These are phyloP conservation scores for Pharus latifolius DNA, from an alignment of 176 grass and related monocot genomes.

Conservation along the genomic window DNA sequence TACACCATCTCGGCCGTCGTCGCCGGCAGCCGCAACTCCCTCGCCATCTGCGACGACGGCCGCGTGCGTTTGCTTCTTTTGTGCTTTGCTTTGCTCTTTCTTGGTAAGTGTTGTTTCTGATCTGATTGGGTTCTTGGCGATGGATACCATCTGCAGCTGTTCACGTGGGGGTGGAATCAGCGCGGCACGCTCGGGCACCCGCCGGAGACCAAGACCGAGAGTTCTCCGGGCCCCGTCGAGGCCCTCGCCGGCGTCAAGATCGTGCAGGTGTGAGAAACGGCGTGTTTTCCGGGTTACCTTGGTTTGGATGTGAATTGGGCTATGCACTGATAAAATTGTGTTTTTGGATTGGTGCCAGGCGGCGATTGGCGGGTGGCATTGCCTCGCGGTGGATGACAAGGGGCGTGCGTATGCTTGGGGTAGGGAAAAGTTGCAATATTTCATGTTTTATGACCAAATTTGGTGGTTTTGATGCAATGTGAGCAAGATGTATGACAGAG, in stretches of 20 bases:
- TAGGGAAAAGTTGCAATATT: neutral
- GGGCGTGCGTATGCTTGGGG: slow-evolving; percentile 86
- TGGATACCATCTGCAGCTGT: slow-evolving; percentile 36
- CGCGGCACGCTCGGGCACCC: slow-evolving; percentile 89
- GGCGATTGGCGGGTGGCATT: slow-evolving; percentile 95
- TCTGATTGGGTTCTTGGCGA: neutral
- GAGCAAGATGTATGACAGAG: neutral
- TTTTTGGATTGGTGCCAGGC: slow-evolving; percentile 39
- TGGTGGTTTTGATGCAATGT: slow-evolving; percentile 11
- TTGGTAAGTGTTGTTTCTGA: neutral
- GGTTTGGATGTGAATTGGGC: neutral
- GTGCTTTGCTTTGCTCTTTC: neutral
- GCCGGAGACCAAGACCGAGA: slow-evolving; percentile 65
- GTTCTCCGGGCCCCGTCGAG: slow-evolving; percentile 48
- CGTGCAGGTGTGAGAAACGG: slow-evolving; percentile 45
- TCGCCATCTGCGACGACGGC: slow-evolving; percentile 74
- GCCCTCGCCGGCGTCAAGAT: slow-evolving; percentile 68
- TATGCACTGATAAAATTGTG: neutral
- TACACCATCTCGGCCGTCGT: slow-evolving; percentile 56
- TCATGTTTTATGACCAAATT: neutral
- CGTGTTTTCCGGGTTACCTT: neutral
- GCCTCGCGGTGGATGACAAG: slow-evolving; percentile 82
- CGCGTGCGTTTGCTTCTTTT: slow-evolving; percentile 23
- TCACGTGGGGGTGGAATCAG: slow-evolving; percentile 99
- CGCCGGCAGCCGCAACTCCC: slow-evolving; percentile 95